A percentile compares a stretch with the other conserved stretches of the same genome.
Conservation (phyloP, 2,329 filamentous ascomycete species). For the Phaeoacremonium minimum region DNA sequence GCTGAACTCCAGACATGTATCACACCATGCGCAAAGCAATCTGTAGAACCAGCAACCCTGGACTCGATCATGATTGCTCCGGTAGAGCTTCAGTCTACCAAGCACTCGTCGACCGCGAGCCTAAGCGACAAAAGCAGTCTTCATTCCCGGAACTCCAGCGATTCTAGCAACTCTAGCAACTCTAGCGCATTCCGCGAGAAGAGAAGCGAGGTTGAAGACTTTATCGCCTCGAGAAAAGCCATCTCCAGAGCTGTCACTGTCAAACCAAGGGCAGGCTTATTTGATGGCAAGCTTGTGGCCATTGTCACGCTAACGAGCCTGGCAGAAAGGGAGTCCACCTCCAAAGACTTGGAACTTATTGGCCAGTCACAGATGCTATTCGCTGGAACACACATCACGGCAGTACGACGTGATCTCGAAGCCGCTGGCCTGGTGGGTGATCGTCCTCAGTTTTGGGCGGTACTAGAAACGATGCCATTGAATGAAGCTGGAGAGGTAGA, state of each 20-base stretch:
- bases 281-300: conserved; percentile 45
- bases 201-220: conserved; percentile 28
- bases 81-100: too few species aligned
- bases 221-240: conserved; percentile 31
- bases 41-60: too few species aligned
- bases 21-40: too few species aligned
- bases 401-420: conserved; percentile 29
- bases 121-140: too few species aligned
- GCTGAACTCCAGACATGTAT: too few species aligned
- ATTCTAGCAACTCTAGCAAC: too few species aligned
- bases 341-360: conserved; percentile 28
- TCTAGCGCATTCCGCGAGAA: too few species aligned
- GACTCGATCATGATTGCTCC: too few species aligned
- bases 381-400: conserved; percentile 34
- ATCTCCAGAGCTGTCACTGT: conserved; percentile 37
- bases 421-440: conserved; percentile 26
- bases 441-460: conserved; percentile 43
- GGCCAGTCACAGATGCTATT: conserved; percentile 30
- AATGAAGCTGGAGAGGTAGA: conserved; percentile 32
- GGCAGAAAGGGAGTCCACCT: conserved; percentile 18
- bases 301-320: conserved; percentile 34
- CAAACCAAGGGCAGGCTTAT: conserved; percentile 42
- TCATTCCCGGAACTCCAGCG: too few species aligned
- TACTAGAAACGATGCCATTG: conserved; percentile 40
- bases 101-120: too few species aligned